Percentiles rank a stretch among this genome's conserved stretches.
Conservation (phyloP, 2,329 filamentous ascomycete genomes). For the Cercospora nicotianae region DNA sequence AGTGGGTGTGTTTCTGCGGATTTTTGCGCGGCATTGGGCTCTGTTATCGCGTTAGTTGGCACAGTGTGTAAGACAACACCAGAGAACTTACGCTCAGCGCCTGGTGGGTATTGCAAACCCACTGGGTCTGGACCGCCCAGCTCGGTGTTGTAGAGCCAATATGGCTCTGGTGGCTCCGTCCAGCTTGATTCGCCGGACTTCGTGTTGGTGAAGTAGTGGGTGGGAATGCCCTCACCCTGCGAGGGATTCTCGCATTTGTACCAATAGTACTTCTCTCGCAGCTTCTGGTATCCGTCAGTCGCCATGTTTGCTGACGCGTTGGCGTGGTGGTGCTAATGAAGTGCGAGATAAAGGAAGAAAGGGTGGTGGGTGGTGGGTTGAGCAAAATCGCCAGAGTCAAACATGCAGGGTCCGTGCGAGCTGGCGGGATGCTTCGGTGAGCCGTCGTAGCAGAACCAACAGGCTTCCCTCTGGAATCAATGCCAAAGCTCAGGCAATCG, state of each 20-base stretch:
- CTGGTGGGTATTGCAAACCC: constrained; percentile 6
- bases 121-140: constrained; percentile 26
- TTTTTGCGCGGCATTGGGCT: background rate
- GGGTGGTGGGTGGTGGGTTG: background rate
- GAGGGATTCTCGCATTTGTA: constrained; percentile 20
- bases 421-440: background rate
- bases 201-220: constrained; percentile 35
- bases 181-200: constrained; percentile 31
- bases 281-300: constrained; percentile 15
- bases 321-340: constrained; percentile 2
- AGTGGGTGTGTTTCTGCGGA: constrained; percentile 6
- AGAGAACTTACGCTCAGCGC: constrained; percentile 7
- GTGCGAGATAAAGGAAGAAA: background rate
- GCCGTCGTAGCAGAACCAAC: background rate
- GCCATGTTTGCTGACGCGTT: background rate
- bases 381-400: background rate
- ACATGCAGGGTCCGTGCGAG: background rate
- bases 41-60: background rate
- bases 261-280: constrained; percentile 22
- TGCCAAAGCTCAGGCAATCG: background rate
- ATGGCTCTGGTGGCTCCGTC: constrained; percentile 36
- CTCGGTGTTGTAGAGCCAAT: constrained; percentile 35
- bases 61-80: too few species aligned
- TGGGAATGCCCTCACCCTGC: constrained; percentile 15
- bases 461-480: background rate